phyloP scores from a whole-genome alignment of 306 rosid genomes.

The Lagenaria siceraria region DNA sequence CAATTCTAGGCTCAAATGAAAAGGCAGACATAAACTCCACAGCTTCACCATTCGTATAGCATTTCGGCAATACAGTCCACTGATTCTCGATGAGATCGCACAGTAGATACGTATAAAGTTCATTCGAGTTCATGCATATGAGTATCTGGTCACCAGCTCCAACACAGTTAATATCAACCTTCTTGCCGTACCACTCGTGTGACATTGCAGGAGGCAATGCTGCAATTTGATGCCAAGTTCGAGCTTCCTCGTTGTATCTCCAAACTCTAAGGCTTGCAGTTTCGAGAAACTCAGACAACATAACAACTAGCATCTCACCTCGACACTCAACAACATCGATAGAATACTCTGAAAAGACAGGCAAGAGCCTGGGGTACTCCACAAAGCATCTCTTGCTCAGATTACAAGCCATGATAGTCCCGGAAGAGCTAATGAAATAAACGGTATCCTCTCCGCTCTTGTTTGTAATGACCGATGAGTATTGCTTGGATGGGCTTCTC shows the following conservation, averaged over 20 bases:
- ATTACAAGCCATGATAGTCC: slow-evolving; percentile 63
- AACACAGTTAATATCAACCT: slow-evolving; percentile 83
- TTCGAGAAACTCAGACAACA: slow-evolving; percentile 70
- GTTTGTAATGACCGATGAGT: slow-evolving; percentile 57
- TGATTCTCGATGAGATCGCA: slow-evolving; percentile 51
- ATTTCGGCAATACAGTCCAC: slow-evolving; percentile 68
- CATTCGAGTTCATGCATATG: slow-evolving; percentile 64
- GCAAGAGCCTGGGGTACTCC: slow-evolving; percentile 77
- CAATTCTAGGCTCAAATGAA: slow-evolving; percentile 87
- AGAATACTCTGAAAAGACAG: slow-evolving; percentile 70
- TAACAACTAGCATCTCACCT: slow-evolving; percentile 67
- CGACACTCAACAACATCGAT: slow-evolving; percentile 71
- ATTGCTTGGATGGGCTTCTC: slow-evolving; percentile 86
- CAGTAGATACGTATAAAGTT: slow-evolving; percentile 35
- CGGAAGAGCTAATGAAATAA: slow-evolving; percentile 66
- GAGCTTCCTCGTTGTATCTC: slow-evolving; percentile 41
- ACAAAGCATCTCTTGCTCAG: slow-evolving; percentile 39
- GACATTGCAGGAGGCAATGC: slow-evolving; percentile 86
- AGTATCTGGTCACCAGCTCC: slow-evolving; percentile 58
- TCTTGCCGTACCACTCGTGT: slow-evolving; percentile 80
- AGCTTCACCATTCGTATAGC: slow-evolving; percentile 53
- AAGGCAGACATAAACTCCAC: slow-evolving; percentile 82
- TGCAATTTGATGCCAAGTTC: slow-evolving; percentile 68
- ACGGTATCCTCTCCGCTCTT: slow-evolving; percentile 44
- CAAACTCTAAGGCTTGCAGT: slow-evolving; percentile 74